Evolutionary conservation across 2,329 filamentous ascomycete genomes (phyloP), one percentile per base, ranked within the genome.

Genomic region (Colletotrichum musae): DNA sequence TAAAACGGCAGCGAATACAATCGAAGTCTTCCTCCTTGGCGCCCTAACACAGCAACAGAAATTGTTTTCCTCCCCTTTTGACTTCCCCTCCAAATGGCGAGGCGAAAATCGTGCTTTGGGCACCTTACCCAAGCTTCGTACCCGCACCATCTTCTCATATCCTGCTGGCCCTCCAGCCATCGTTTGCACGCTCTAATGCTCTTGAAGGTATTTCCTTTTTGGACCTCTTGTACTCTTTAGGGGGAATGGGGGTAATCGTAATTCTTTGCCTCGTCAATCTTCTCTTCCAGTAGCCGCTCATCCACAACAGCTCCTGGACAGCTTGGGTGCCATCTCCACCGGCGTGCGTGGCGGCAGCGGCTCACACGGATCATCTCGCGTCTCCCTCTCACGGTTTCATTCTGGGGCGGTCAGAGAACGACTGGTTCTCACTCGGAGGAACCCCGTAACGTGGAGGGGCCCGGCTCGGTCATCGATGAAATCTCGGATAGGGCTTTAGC

Each of bases 181-280:
- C 68, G 68, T 70, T 68, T 70, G 68, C 68, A 70, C 68, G 68
- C 58, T 70, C 68, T 70, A 70, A 62, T 68, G 64, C 68, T 70
- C 68, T 70, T 70, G 26, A 50, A 68, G 68, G 68, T 70, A 47
- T 68, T 68, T 57, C 58, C 43, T 50, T 62, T 68, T 68, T 56
- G 64, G 47, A 61, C 57, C 58, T 68, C 68, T 70, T 62, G 43
- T 63, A 64, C 58, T 70, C 68, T 70, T 67, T 70, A 48, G 41
- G 63, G 59, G 53, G 57, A 36, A 50, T 57, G 47, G 64, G 57
- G 64, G 57, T 70, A 63, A 58, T 68, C 68, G 68, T 70, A 68
- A 70, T 47, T 70, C 68, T 68, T 70, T 68, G 63, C 68, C 58
- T 70, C 68, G 64, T 69, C 66, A 69, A 53, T 70, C 57, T 68